Evolutionary conservation across 768 basidiomycete species (phyloP), one percentile per base, ranked within the genome.

Genomic region (Clitopilus hobsonii): DNA sequence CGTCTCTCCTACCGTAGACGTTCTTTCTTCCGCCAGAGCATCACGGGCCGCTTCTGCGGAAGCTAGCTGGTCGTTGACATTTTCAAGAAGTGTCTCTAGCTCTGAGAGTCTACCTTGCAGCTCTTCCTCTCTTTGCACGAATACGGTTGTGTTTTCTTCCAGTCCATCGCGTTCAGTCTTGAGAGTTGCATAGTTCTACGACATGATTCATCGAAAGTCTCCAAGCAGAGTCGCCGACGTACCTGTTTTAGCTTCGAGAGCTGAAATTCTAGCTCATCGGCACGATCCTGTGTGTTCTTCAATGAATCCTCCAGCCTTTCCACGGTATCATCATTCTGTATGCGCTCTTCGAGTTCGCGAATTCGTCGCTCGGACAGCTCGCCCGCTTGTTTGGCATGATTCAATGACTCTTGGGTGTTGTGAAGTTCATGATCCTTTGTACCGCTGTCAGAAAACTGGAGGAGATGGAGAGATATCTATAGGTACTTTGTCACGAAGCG

Each of bases 261-360:
- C 63, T 89, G 89, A 62, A 91, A 88, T 61, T 92, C 91, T 7
- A 93, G 78, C 63, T 91, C 89, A 56, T 89, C 90, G 4, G 87
- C 87, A 53, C 86, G 86, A 62, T 93, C 84, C 62, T 91, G 89
- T 23, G 86, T 86, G 62, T 91, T 85, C 64, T 85, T 86, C 48
- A 94, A 71, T 6, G 86, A 86, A 45, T 72, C 71, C 65, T 92
- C 90, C 23, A 92, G 70, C 38, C 78, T 78, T 58, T 91, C 91
- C 14, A 85, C 84, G 38, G 88, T 85, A 67, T 93, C 89, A 64
- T 94, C 91, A 56, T 81, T 85, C 67, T 92, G 84, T 20, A 94
- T 85, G 59, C 90, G 88, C 57, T 92, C 91, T 62, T 89, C 84
- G 27, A 94, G 69, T 60, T 92, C 89, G 24, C 82, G 84, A 23